Base-by-base conservation (phyloP, 768 basidiomycete species). In the Candolleomyces aberdarensis region DNA sequence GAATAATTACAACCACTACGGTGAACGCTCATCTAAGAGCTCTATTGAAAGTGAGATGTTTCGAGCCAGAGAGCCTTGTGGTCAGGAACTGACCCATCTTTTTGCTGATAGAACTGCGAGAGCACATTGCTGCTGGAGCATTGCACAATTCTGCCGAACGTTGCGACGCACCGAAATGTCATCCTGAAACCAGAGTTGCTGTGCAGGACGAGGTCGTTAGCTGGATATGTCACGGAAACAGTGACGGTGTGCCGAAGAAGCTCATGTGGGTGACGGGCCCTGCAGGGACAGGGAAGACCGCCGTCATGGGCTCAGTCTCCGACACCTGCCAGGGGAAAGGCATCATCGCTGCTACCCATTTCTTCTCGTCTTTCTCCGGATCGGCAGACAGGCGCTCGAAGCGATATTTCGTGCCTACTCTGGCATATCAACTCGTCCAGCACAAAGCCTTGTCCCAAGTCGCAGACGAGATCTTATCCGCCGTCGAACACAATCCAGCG, bases 91-190 rank as follows among this genome's bases (percentile, higher is more conserved):
- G 36, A 36, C 36, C 36, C 5, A 36, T 8, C 26, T 7, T 11
- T 36, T 36, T 36, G 11, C 36, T 36, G 36, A 11, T 11, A 54
- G 52, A 32, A 1, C 31, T 54, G 14, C 17, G 10, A 17, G 20
- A 31, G 31, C 29, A 54, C 52, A 31, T 54, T 6, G 52, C 52
- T 9, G 11, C 11, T 36, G 49, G 32, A 19, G 61, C 61, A 3
- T 46, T 58, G 20, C 61, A 62, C 48, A 58, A 62, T 39, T 62
- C 62, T 8, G 51, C 39, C 10, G 62, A 62, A 29, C 50, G 57
- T 1, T 31, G 52, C n/a, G 52, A 54, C 32, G 26, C 52, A 5
- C 52, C 52, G 4, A 54, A 54, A 20, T 36, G 46, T 29, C 41
- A 49, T 47, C 49, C 57, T 0, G 49, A 57, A 47, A 60, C 59